These are phyloP conservation scores for Escovopsis sp. DNA, from an alignment of 2,329 filamentous ascomycete genomes.

Conservation along the genomic window DNA sequence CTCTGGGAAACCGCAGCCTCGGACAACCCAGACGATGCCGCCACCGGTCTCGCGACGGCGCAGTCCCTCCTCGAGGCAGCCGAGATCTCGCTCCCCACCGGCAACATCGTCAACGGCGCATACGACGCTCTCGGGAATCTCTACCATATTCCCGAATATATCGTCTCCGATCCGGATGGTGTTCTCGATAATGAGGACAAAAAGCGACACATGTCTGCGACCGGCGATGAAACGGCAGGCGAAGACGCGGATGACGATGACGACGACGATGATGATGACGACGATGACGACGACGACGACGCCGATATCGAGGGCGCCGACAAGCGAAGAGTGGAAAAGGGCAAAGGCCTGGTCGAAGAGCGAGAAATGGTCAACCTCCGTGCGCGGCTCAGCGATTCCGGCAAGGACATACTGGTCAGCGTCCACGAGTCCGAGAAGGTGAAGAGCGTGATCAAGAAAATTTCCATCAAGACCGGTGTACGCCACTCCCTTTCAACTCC, in stretches of 20 bases:
- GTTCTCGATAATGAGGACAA: conserved; percentile 24
- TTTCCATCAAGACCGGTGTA: conserved; percentile 51
- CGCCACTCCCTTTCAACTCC: too few species aligned
- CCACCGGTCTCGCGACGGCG: conserved; percentile 43
- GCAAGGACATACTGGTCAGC: conserved; percentile 45
- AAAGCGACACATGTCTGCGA: conserved; percentile 20
- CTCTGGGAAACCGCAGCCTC: conserved; percentile 41
- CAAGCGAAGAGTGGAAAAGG: conserved; percentile 37
- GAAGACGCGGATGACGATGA: conserved; percentile 19
- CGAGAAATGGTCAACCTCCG: conserved; percentile 42
- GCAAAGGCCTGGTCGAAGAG: conserved; percentile 38
- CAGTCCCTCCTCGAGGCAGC: conserved; percentile 70
- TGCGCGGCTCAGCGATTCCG: conserved; percentile 52
- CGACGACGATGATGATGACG: conserved; percentile 19
- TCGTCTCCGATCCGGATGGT: conserved; percentile 52
- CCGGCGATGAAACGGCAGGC: conserved; percentile 19
- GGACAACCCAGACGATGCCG: conserved; percentile 21
- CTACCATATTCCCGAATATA: conserved; percentile 53
- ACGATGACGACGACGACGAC: conserved; percentile 23
- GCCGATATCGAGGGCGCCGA: conserved; percentile 19
- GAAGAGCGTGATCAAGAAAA: conserved; percentile 42
- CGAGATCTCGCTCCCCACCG: conserved; percentile 60
- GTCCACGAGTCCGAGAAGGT: conserved; percentile 50
- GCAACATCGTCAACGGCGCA: conserved; percentile 54
- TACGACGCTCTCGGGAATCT: conserved; percentile 59